Conservation (phyloP, 768 basidiomycete genomes). For the Hemileccinum impolitum region DNA sequence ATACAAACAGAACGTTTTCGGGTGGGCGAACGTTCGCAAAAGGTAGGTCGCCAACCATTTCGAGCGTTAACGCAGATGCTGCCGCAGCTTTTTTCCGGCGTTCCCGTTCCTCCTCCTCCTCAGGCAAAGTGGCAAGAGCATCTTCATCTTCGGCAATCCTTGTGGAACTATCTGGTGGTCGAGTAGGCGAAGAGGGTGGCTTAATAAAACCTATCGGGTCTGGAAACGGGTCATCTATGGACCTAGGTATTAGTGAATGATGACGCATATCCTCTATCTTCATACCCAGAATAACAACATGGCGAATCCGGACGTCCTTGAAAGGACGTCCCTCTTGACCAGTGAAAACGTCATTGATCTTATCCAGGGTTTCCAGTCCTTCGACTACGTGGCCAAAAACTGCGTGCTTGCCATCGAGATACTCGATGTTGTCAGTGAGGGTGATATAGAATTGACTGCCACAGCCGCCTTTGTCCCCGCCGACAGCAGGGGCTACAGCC, state of each 20-base stretch:
- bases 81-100: constrained; percentile 86
- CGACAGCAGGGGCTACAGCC: constrained; percentile 87
- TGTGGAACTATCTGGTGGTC: constrained; percentile 80
- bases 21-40: constrained; percentile 98
- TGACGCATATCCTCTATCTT: neutral
- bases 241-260: constrained; percentile 1
- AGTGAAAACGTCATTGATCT: constrained; percentile 86
- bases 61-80: constrained; percentile 92
- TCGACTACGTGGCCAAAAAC: constrained; percentile 97
- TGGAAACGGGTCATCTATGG: constrained; percentile 87
- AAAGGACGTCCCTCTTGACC: constrained; percentile 89
- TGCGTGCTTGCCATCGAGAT: constrained; percentile 91
- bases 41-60: constrained; percentile 99
- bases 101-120: constrained; percentile 79
- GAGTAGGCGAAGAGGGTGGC: constrained; percentile 73
- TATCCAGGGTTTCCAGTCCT: constrained; percentile 87
- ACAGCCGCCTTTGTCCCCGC: constrained; percentile 69
- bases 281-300: constrained; percentile 91
- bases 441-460: constrained; percentile 98
- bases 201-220: constrained; percentile 76
- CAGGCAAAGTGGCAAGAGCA: constrained; percentile 73
- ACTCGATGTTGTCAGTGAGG: constrained; percentile 85
- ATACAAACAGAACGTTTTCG: constrained; percentile 97
- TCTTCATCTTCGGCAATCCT: constrained; percentile 97
- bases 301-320: constrained; percentile 91